Evolutionary conservation across 139 green algal genomes (phyloP).

Genomic region (Micromonas pusilla): DNA sequence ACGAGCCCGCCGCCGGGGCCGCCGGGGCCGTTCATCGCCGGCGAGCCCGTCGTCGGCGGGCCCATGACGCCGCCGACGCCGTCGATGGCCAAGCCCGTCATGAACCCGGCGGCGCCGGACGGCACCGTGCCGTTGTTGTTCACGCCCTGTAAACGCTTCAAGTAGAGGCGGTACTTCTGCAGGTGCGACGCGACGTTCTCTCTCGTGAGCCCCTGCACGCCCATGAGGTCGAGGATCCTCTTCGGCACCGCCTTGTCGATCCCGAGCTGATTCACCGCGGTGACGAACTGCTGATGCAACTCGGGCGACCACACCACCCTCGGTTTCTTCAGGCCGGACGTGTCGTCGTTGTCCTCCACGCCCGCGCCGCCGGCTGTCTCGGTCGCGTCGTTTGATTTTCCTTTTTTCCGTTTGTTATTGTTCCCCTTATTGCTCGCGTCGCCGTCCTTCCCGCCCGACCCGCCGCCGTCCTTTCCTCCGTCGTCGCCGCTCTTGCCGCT

Average conservation of each 20-base stretch:
- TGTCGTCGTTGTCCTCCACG: conserved; percentile 21
- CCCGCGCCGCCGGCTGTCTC: background rate
- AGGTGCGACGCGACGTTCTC: conserved; percentile 91
- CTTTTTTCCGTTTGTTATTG: background rate
- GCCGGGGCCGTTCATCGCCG: background rate
- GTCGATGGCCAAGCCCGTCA: background rate
- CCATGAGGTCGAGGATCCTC: conserved; percentile 95
- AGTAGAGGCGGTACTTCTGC: conserved; percentile 37
- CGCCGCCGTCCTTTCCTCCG: background rate
- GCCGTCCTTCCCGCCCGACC: background rate
- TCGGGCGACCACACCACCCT: conserved; percentile 90
- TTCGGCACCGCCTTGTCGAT: conserved; percentile 97
- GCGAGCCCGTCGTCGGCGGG: too few species aligned
- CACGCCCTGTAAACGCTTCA: conserved; percentile 21
- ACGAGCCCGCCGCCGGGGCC: background rate
- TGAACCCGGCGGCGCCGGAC: background rate
- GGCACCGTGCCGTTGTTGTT: background rate
- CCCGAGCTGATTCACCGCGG: conserved; percentile 88
- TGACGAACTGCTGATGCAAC: conserved; percentile 96
- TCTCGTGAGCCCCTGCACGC: conserved; percentile 79
- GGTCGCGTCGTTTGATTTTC: background rate
- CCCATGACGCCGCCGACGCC: too few species aligned
- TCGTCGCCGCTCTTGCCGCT: background rate
- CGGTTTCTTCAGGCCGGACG: conserved; percentile 65
- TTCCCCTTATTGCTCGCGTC: background rate